Conservation (phyloP, 148 eudicot genomes). For the Chenopodium berlandieri region DNA sequence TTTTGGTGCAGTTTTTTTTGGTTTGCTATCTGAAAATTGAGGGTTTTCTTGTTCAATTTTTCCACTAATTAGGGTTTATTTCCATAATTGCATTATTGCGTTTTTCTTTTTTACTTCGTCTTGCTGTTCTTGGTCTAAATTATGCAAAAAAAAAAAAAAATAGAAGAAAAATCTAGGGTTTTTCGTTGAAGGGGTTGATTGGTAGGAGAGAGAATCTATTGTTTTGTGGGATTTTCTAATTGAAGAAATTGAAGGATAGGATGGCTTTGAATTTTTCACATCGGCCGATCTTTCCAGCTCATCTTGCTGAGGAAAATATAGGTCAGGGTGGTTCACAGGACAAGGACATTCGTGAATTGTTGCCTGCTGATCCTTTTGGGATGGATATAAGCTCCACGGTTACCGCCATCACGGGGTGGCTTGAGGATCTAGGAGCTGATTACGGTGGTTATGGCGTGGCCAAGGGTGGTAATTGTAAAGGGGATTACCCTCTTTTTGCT, state of each 20-base stretch:
- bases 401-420: conserved; percentile 75
- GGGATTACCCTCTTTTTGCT: conserved; percentile 42
- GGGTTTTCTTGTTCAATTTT: conserved; percentile 48
- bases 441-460: conserved; percentile 44
- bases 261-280: conserved; percentile 82
- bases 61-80: conserved; percentile 20
- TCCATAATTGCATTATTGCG: no score
- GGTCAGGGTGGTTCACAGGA: conserved; percentile 47
- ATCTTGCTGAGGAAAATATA: conserved; percentile 49
- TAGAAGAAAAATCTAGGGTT: conserved; percentile 11
- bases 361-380: conserved; percentile 92
- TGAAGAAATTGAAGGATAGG: neutral
- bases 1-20: conserved; percentile 73
- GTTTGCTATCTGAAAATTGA: conserved; percentile 71
- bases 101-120: neutral
- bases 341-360: conserved; percentile 57
- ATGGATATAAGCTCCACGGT: conserved; percentile 80
- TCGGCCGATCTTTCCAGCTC: conserved; percentile 61
- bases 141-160: conserved; percentile 17
- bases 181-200: conserved; percentile 7
- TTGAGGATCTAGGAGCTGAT: conserved; percentile 59
- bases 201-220: conserved; percentile 24
- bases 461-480: conserved; percentile 30
- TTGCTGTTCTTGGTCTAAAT: neutral
- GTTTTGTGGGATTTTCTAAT: conserved; percentile 12